Evolutionary conservation across 225 moss, liverwort and hornwort species (phyloP).

Genomic region (Antitrichia curtipendula): DNA sequence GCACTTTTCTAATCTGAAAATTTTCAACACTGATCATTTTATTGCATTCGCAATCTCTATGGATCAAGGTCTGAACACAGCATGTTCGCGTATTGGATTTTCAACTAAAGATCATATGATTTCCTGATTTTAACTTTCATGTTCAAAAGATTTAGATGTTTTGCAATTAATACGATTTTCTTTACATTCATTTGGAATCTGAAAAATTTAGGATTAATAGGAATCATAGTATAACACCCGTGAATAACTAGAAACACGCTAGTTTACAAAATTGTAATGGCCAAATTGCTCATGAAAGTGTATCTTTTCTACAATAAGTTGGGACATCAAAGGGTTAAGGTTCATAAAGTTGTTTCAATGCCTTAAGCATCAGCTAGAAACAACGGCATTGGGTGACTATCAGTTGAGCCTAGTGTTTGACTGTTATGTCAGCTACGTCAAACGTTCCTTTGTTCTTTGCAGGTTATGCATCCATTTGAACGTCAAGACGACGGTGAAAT

Average conservation of each 20-base stretch:
- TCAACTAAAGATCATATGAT: neutral
- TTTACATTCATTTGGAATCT: neutral
- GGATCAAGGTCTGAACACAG: neutral
- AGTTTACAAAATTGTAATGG: neutral
- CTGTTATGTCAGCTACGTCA: neutral
- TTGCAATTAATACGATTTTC: neutral
- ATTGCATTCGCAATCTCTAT: neutral
- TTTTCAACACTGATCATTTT: neutral
- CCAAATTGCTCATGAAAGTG: neutral
- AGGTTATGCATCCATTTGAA: slow-evolving; percentile 43
- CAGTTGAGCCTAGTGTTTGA: neutral
- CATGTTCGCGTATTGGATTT: neutral
- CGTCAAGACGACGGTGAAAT: slow-evolving; percentile 17
- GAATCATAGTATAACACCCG: too few species aligned
- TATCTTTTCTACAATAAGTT: neutral
- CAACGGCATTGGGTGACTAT: neutral
- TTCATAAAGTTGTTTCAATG: neutral
- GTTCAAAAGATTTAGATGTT: neutral
- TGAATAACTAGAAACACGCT: neutral
- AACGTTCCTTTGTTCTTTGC: neutral
- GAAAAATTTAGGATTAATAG: neutral
- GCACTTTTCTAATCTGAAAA: neutral
- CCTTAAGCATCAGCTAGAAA: neutral
- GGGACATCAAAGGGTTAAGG: neutral
- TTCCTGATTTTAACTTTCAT: neutral